Base-by-base conservation (phyloP, 2,329 filamentous ascomycete genomes). In the Colletotrichum lupini region DNA sequence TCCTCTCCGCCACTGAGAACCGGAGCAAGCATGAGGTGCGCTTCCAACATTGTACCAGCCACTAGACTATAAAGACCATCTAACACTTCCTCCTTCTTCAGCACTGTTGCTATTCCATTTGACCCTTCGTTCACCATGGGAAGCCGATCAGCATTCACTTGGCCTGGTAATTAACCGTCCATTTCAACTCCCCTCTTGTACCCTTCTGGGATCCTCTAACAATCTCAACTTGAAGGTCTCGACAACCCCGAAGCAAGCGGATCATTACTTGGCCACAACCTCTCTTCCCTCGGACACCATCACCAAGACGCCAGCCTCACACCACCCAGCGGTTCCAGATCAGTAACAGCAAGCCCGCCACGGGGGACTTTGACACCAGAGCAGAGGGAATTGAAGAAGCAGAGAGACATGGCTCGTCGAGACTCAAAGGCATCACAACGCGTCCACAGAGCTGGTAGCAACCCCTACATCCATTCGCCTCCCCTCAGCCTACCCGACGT, bases 341-440 rank as follows among this genome's bases (percentile, higher is more conserved):
- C 89, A 26, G 81, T 87, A 60, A 90, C 89, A 52, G 87, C 87
- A 26, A 92, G 90, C 81, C 90, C 90, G 30, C 88, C 89, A 6
- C 85, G 87, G 74, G 82, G 82, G 58, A 83, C 82, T 49, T 84
- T 91, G 78, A 90, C 89, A 6, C 83, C 88, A 7, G 89, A 92
- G 78, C 89, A 92, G 79, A 87, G 90, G 75, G 90, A 91, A 77
- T 79, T 92, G 55, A 92, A 90, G 82, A 86, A 89, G 72, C 90
- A 92, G 77, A 85, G 87, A 74, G 90, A 92, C 76, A 88, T 88
- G 76, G 87, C 85, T 57, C 87, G 91, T 70, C 85, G 90, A 76
- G 88, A 90, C 76, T 87, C 87, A 7, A 92, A 92, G 78, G 80
- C 88, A 19, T 83, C 85, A 3, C 80, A 82, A 9, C 86, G 89